phyloP scores from a whole-genome alignment of 345 rosid species.

The Anastatica hierochuntica region DNA sequence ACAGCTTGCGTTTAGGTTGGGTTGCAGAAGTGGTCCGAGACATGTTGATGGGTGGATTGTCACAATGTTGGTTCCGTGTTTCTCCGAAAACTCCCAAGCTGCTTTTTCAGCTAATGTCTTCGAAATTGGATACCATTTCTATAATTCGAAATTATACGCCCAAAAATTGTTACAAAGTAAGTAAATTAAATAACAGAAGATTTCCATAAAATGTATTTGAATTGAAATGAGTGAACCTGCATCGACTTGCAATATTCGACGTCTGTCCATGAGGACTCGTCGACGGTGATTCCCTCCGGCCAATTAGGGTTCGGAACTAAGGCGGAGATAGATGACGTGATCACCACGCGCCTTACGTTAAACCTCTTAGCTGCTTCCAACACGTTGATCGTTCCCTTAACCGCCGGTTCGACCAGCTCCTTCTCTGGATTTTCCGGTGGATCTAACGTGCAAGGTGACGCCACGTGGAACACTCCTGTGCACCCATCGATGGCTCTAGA shows the following conservation, averaged over 20 bases:
- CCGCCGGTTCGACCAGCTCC: constrained; percentile 66
- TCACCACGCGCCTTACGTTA: constrained; percentile 60
- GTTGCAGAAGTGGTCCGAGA: constrained; percentile 66
- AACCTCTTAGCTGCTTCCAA: constrained; percentile 46
- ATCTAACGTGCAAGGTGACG: constrained; percentile 75
- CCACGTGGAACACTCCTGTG: constrained; percentile 78
- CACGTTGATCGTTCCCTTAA: constrained; percentile 66
- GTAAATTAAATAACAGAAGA: no score
- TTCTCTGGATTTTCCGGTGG: constrained; percentile 49
- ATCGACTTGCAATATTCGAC: constrained; percentile 57
- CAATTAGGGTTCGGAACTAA: constrained; percentile 65
- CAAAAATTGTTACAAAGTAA: no score
- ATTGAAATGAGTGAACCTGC: constrained; percentile 30
- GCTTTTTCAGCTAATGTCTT: constrained; percentile 80
- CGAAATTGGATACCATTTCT: constrained; percentile 79
- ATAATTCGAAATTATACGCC: constrained; percentile 1
- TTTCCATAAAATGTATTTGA: no score
- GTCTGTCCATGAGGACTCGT: constrained; percentile 81
- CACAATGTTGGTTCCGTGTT: constrained; percentile 53
- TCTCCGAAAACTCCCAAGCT: constrained; percentile 60
- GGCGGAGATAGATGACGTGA: constrained; percentile 77
- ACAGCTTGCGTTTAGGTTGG: constrained; percentile 66
- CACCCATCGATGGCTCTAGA: constrained; percentile 54
- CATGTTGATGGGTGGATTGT: constrained; percentile 68
- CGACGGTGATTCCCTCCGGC: constrained; percentile 36